Conservation (phyloP, 495 filamentous ascomycete species). For the Penicillium pulvis region DNA sequence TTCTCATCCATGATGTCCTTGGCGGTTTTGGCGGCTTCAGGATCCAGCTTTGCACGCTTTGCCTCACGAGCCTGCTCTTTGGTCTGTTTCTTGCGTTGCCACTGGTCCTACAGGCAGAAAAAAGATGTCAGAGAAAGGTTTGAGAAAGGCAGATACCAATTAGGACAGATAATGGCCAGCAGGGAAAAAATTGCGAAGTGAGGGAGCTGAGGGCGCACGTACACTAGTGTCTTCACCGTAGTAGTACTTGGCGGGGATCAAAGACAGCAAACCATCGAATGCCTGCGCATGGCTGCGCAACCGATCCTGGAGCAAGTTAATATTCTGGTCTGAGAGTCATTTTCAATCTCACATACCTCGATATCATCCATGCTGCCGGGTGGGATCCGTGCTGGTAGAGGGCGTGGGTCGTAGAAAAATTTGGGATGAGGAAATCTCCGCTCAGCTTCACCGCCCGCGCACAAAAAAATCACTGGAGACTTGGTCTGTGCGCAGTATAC, state of each 20-base stretch:
- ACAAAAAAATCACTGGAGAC: slow-evolving; percentile 2
- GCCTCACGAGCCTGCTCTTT: slow-evolving; percentile 79
- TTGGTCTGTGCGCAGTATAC: slow-evolving; percentile 12
- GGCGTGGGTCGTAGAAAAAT: slow-evolving; percentile 13
- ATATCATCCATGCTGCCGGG: slow-evolving; percentile 46
- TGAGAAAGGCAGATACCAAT: slow-evolving; percentile 8
- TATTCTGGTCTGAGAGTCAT: neutral
- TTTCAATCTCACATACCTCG: slow-evolving; percentile 39
- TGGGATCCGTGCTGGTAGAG: slow-evolving; percentile 22
- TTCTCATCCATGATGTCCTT: slow-evolving; percentile 86
- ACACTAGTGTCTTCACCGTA: slow-evolving; percentile 85
- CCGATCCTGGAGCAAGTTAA: slow-evolving; percentile 60
- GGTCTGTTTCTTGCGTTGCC: slow-evolving; percentile 84
- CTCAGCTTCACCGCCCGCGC: slow-evolving; percentile 12
- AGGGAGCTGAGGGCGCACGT: slow-evolving; percentile 44
- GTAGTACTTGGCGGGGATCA: slow-evolving; percentile 92
- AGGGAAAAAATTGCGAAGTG: slow-evolving; percentile 9
- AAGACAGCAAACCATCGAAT: slow-evolving; percentile 86
- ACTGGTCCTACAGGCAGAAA: slow-evolving; percentile 66
- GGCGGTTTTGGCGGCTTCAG: slow-evolving; percentile 69
- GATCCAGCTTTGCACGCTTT: slow-evolving; percentile 81
- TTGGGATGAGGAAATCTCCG: slow-evolving; percentile 12
- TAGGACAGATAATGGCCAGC: slow-evolving; percentile 5
- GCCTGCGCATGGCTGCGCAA: slow-evolving; percentile 81
- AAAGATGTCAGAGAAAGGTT: slow-evolving; percentile 37